These are phyloP conservation scores for Clausena lansium DNA, from an alignment of 345 rosid species.

Conservation along the genomic window DNA sequence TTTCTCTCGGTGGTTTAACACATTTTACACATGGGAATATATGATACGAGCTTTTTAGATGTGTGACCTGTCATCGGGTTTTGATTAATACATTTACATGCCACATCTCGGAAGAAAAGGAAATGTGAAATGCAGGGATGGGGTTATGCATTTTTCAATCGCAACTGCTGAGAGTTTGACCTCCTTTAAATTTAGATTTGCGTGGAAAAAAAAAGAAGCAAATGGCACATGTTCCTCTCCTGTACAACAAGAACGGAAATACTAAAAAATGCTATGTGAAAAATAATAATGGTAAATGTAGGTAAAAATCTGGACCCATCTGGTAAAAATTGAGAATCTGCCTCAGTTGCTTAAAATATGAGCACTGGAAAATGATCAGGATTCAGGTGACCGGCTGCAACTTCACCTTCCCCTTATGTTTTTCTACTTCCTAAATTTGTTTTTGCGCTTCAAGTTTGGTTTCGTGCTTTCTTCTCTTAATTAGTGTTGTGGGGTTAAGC, in stretches of 20 bases:
- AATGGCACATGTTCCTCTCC: neutral
- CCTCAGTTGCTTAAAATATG: too few species aligned
- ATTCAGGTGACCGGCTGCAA: slow-evolving; percentile 10
- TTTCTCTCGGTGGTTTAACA: neutral
- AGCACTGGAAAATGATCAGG: neutral
- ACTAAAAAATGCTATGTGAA: neutral
- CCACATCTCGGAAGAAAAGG: neutral
- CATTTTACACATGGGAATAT: neutral
- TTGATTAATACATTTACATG: neutral
- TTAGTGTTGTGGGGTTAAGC: neutral
- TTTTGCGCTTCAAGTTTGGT: neutral
- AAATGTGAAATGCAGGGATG: neutral
- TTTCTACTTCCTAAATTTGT: neutral
- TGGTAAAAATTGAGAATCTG: too few species aligned
- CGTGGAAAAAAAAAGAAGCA: neutral
- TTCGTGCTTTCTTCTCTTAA: neutral
- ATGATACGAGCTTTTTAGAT: neutral
- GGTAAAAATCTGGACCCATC: neutral
- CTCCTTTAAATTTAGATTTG: too few species aligned
- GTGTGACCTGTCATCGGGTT: neutral
- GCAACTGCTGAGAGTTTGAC: neutral
- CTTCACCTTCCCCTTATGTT: neutral
- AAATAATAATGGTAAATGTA: too few species aligned
- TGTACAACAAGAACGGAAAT: too few species aligned
- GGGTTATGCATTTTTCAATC: neutral